A percentile compares a stretch with the other conserved stretches of the same genome.
phyloP scores from a whole-genome alignment of 257 asterid species.

The Lantana camara region DNA sequence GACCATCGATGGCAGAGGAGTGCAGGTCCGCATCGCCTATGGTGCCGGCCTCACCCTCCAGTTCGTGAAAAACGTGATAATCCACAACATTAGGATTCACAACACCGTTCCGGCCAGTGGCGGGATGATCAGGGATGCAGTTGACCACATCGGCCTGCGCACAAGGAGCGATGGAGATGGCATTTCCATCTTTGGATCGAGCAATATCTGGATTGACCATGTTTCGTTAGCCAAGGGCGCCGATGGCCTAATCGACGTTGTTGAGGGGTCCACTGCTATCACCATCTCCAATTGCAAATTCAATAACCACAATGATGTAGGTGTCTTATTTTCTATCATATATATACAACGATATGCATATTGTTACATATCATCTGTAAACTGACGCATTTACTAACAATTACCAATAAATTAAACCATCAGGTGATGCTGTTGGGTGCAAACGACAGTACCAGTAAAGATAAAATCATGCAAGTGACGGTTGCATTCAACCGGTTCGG shows the following conservation, averaged over 20 bases:
- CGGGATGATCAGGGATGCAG: conserved; percentile 66
- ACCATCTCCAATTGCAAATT: conserved; percentile 91
- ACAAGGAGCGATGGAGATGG: conserved; percentile 82
- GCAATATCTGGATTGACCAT: conserved; percentile 77
- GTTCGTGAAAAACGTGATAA: conserved; percentile 60
- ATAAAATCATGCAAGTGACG: conserved; percentile 74
- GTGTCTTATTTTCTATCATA: conserved; percentile 12
- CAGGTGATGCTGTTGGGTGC: conserved; percentile 95
- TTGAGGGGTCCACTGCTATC: conserved; percentile 79
- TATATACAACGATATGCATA: not conserved
- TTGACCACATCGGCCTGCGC: conserved; percentile 56
- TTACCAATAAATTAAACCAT: no score
- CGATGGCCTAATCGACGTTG: conserved; percentile 83
- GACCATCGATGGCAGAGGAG: conserved; percentile 82
- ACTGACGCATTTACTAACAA: no score
- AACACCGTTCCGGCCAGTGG: conserved; percentile 48
- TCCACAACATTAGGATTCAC: conserved; percentile 68
- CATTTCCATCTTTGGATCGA: conserved; percentile 55
- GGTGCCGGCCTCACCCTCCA: conserved; percentile 82
- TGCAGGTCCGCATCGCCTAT: conserved; percentile 59
- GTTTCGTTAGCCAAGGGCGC: conserved; percentile 48
- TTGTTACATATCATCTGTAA: no score
- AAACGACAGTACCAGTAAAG: conserved; percentile 43
- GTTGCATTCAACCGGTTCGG: conserved; percentile 79
- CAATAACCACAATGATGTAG: conserved; percentile 76